A percentile compares a stretch with the other conserved stretches of the same genome.
phyloP scores from a whole-genome alignment of 1,284 basidiomycete genomes.

The Caloboletus firmus region DNA sequence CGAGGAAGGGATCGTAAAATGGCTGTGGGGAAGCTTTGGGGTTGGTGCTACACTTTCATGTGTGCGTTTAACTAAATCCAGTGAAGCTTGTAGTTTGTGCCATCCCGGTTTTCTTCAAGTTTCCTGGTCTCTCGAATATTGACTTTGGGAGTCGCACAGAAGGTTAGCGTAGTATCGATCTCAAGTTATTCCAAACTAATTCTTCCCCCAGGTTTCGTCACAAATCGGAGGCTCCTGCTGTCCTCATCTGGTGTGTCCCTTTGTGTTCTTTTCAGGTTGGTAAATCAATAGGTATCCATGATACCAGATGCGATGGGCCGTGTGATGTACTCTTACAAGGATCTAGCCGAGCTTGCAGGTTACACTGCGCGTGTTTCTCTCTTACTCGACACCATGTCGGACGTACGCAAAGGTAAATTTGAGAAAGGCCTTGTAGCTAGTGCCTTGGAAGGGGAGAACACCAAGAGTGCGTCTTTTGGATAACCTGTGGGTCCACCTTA shows the following conservation, averaged over 20 bases:
- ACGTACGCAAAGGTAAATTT: constrained; percentile 82
- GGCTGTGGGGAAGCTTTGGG: constrained; percentile 96
- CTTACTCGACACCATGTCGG: constrained; percentile 90
- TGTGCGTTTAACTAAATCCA: constrained; percentile 7
- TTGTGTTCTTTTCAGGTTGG: not conserved
- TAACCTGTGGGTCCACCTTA: not conserved
- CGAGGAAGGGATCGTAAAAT: constrained; percentile 96
- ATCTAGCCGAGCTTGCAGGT: constrained; percentile 92
- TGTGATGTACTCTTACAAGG: constrained; percentile 96
- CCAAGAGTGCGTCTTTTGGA: constrained; percentile 56
- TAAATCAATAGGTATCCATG: not conserved
- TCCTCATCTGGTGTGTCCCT: constrained; percentile 61
- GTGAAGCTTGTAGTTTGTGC: constrained; percentile 84
- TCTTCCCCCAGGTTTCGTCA: constrained; percentile 73
- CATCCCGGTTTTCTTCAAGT: constrained; percentile 89
- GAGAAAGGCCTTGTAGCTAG: constrained; percentile 86
- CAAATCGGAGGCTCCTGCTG: constrained; percentile 89
- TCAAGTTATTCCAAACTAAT: not conserved
- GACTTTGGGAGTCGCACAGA: constrained; percentile 88
- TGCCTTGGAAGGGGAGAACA: constrained; percentile 76
- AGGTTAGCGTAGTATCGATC: constrained; percentile 45
- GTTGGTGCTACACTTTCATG: constrained; percentile 41
- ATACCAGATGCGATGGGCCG: constrained; percentile 73
- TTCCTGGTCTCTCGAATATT: constrained; percentile 67
- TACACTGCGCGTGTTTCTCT: constrained; percentile 92